A percentile compares a stretch with the other conserved stretches of the same genome.
Evolutionary conservation across 129 eudicot species (phyloP).

Genomic region (Pulicaria dysenterica): DNA sequence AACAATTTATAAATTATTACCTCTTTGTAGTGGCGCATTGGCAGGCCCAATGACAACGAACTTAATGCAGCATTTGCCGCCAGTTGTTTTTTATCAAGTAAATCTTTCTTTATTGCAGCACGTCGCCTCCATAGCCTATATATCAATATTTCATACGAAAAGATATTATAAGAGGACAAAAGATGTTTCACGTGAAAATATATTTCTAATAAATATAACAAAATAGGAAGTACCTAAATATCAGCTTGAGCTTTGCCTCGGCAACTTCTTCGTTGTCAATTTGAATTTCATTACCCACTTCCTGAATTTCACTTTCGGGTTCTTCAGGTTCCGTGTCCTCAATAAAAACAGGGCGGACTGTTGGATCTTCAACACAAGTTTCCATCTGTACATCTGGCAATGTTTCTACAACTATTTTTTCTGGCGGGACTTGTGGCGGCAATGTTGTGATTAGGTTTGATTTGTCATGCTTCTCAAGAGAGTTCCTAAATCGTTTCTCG

Average conservation of each 20-base stretch:
- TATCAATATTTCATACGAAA: constrained; percentile 5
- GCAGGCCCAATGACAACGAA: constrained; percentile 76
- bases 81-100: constrained; percentile 67
- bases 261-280: constrained; percentile 60
- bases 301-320: constrained; percentile 28
- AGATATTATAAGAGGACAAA: constrained; percentile 13
- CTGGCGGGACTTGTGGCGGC: constrained; percentile 30
- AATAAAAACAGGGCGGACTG: constrained; percentile 22
- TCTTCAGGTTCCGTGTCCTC: constrained; percentile 49
- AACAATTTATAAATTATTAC: constrained; percentile 39
- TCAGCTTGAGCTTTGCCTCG: constrained; percentile 70
- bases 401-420: constrained; percentile 28
- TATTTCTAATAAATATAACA: not conserved
- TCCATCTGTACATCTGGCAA: constrained; percentile 38
- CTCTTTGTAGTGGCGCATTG: constrained; percentile 52
- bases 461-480: constrained; percentile 41
- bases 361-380: constrained; percentile 30
- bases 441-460: constrained; percentile 15
- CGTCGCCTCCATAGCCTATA: constrained; percentile 81
- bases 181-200: not conserved
- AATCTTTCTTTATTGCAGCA: constrained; percentile 46
- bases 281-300: constrained; percentile 52
- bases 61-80: constrained; percentile 80
- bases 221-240: constrained; percentile 61
- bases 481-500: constrained; percentile 42